Percentiles rank a stretch among this genome's conserved stretches.
Conservation (phyloP, 2,329 filamentous ascomycete genomes). For the Cylindrodendrum hubeiense region DNA sequence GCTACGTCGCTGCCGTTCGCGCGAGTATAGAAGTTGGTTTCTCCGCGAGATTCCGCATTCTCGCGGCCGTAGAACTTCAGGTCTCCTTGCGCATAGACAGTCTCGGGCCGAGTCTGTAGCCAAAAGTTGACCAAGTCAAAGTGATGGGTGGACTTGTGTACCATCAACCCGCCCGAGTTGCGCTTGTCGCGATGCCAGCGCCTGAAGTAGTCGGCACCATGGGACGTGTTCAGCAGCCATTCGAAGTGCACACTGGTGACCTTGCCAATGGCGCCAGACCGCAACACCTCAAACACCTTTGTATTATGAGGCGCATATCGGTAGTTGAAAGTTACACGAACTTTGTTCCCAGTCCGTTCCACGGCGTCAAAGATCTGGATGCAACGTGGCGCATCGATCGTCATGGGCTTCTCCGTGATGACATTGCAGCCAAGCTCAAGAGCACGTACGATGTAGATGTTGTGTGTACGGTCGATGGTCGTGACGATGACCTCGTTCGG, state of each 20-base stretch:
- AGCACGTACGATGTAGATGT: slow-evolving; percentile 70
- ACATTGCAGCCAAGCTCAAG: slow-evolving; percentile 71
- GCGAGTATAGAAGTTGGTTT: slow-evolving; percentile 63
- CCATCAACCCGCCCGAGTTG: slow-evolving; percentile 70
- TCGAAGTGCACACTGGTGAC: slow-evolving; percentile 72
- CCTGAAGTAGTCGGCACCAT: slow-evolving; percentile 73
- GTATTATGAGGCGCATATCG: slow-evolving; percentile 76
- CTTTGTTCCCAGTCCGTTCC: slow-evolving; percentile 52
- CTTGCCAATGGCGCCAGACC: slow-evolving; percentile 66
- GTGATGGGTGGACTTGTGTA: slow-evolving; percentile 74
- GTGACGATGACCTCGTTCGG: slow-evolving; percentile 74
- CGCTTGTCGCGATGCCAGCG: slow-evolving; percentile 73
- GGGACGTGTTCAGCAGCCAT: slow-evolving; percentile 72
- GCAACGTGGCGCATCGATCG: slow-evolving; percentile 68
- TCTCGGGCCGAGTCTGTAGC: slow-evolving; percentile 66
- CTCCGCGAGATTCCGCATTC: slow-evolving; percentile 69
- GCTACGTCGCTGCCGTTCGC: slow-evolving; percentile 64
- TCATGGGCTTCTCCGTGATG: slow-evolving; percentile 76
- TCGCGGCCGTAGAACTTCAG: slow-evolving; percentile 72
- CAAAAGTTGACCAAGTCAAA: slow-evolving; percentile 75
- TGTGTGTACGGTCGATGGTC: slow-evolving; percentile 72
- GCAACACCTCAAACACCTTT: slow-evolving; percentile 66
- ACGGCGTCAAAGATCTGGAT: slow-evolving; percentile 58
- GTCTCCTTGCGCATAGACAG: slow-evolving; percentile 70
- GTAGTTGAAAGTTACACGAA: slow-evolving; percentile 74